Evolutionary conservation across 2,329 filamentous ascomycete genomes (phyloP), one percentile per base, ranked within the genome.

Genomic region (Aspergillus cejpii): DNA sequence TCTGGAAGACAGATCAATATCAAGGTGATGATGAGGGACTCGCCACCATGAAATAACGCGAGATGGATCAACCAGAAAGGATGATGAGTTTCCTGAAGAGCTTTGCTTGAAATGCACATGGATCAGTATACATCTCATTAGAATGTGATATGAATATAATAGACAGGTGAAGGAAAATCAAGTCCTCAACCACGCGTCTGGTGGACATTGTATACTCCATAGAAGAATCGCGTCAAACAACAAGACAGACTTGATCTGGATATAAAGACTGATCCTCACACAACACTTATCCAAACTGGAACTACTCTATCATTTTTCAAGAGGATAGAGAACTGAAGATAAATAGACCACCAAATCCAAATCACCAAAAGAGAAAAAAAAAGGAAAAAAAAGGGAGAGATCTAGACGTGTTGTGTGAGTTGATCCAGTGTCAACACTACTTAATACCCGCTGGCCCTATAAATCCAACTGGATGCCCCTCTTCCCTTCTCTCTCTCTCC

Each of bases 341-440:
- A 33, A 23, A 28, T 20, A 48, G 43, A 27, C 39, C 37, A 27
- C 31, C 39, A 37, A 47, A 42, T 47, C 39, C 23, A 45, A 42
- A 43, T 40, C 33, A 38, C 48, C 41, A 38, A 39, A 43, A 49
- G 34, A 43, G 44, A 50, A 48, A 41, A 39, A 28, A 37, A 44
- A 44, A 23, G 19, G 44, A 48, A 46, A 47, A 51, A 39, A 48
- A 41, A 38, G 46, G 39, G 37, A 42, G 29, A 45, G 39, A 45
- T 46, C 53, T 58, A n/a, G 56, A 54, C 52, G 52, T 53, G 55
- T 56, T 55, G 47, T 41, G 38, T 43, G 53, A 56, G 59, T 69
- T n/a, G 66, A 69, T 69, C 66, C 56, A 61, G 65, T 60, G 63
- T 65, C 65, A 66, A 66, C 63, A 62, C n/a, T n/a, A n/a, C n/a